Percentiles rank a stretch among this genome's conserved stretches.
phyloP scores from a whole-genome alignment of 371 early-diverging fungal genomes.

The Mucor mucedo region DNA sequence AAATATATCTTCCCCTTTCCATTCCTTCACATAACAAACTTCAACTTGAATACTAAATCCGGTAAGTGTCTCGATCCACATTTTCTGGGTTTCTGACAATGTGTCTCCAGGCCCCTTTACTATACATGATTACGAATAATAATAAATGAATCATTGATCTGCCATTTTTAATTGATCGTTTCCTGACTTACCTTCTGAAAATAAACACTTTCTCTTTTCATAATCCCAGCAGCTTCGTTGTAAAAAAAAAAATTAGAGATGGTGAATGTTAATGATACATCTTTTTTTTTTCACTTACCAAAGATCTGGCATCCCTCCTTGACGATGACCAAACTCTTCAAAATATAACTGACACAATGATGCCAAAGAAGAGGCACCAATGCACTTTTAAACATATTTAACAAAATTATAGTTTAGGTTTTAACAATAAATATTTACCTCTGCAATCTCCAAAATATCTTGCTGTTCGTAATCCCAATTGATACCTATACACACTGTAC shows the following conservation, averaged over 20 bases:
- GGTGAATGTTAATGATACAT: not conserved
- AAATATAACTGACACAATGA: slow-evolving; percentile 64
- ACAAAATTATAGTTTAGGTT: not conserved
- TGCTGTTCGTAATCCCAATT: slow-evolving; percentile 62
- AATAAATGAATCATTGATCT: too few species aligned
- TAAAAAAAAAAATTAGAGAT: not conserved
- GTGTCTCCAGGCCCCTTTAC: slow-evolving; percentile 82
- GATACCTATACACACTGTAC: slow-evolving; percentile 63
- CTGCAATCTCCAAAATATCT: slow-evolving; percentile 60
- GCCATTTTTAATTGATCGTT: too few species aligned
- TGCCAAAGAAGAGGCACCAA: slow-evolving; percentile 59
- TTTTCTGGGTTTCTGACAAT: slow-evolving; percentile 75
- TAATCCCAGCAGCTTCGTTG: slow-evolving; percentile 64
- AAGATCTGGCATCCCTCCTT: slow-evolving; percentile 75
- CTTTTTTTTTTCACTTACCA: slow-evolving; percentile 44
- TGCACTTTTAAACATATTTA: slow-evolving; percentile 40
- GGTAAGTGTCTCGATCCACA: slow-evolving; percentile 72
- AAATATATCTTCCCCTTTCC: slow-evolving; percentile 54
- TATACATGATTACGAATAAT: slow-evolving; percentile 5
- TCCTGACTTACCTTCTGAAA: slow-evolving; percentile 62
- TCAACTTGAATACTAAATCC: slow-evolving; percentile 63
- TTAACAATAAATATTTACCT: slow-evolving; percentile 40
- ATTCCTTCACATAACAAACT: slow-evolving; percentile 66
- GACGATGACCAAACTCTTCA: slow-evolving; percentile 68
- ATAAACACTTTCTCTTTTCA: slow-evolving; percentile 56